Evolutionary conservation across 2,329 filamentous ascomycete genomes (phyloP), one percentile per base, ranked within the genome.

Genomic region (Scedosporium minutisporum): DNA sequence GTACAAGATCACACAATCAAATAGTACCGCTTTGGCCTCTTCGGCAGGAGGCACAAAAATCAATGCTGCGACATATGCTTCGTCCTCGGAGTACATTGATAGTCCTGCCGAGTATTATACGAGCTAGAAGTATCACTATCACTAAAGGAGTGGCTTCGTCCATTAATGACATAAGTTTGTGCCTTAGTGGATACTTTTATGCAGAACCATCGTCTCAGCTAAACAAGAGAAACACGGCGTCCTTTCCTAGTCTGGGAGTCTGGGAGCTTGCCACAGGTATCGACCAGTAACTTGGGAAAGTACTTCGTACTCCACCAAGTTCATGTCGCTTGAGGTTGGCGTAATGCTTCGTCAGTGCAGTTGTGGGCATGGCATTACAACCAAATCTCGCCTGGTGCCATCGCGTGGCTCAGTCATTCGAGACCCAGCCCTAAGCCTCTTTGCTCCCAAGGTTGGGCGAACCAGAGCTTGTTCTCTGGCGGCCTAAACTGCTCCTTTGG

Each of bases 141-240:
- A 4, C 33, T 1, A 38, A 38, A 38, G 12, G 33, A 38, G 33
- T 38, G 3, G 10, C 9, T 38, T 12, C 2, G 33, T 38, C 1
- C 33, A 38, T 38, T 3, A 29, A 44, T 48, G 21, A 60, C 58
- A 60, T 60, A 60, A 60, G 25, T 25, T 41, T 46, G 38, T 60
- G 58, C 25, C 38, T 21, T 25, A 58, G n/a, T 48, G 33, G 58
- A 14, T 6, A 14, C 38, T 60, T 60, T 61, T 61, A 61, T 61
- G 59, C 59, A 53, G 27, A n/a, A 44, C 59, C 18, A 53, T 12
- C 51, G 59, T 61, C 59, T 61, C 59, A 61, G 59, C 42, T 61
- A 25, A 12, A 60, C 33, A 42, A 53, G n/a, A 53, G 16, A 33
- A n/a, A 23, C 42, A n/a, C 41, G 38, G 59, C 44, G 27, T 51